phyloP scores from a whole-genome alignment of 1,139 yeast species.

The Geotrichum restrictum region DNA sequence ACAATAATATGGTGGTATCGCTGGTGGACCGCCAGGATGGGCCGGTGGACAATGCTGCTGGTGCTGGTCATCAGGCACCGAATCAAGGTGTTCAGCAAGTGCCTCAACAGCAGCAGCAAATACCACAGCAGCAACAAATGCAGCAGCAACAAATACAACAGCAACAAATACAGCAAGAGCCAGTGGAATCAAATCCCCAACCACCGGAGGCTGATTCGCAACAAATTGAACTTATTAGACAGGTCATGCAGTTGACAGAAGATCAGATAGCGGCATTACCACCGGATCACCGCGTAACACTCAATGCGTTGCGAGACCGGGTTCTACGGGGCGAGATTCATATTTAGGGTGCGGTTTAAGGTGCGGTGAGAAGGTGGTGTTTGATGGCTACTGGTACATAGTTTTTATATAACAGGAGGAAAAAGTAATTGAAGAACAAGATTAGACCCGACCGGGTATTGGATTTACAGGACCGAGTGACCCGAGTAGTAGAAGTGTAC shows the following conservation, averaged over 20 bases:
- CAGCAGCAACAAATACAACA: conserved; percentile 16
- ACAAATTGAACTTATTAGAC: conserved; percentile 44
- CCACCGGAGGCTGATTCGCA: conserved; percentile 8
- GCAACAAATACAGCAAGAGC: conserved; percentile 17
- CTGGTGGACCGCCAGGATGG: conserved; percentile 30
- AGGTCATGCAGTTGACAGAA: conserved; percentile 55
- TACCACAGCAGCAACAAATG: conserved; percentile 12
- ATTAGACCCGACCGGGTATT: too few relatives aligned
- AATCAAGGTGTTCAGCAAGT: conserved; percentile 1
- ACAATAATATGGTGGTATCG: conserved; percentile 47
- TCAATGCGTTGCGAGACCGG: conserved; percentile 30
- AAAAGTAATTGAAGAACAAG: too few relatives aligned
- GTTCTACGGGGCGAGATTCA: conserved; percentile 34
- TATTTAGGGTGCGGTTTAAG: conserved; percentile 21
- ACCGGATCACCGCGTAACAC: conserved; percentile 48
- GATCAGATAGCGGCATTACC: conserved; percentile 61
- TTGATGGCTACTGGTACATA: too few relatives aligned
- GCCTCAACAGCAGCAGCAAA: conserved; percentile 13
- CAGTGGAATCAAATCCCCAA: conserved; percentile 15
- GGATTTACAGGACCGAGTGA: too few relatives aligned
- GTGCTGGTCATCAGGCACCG: too few relatives aligned
- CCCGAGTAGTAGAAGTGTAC: too few relatives aligned
- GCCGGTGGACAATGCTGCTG: conserved; percentile 31
- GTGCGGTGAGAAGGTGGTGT: too few relatives aligned
- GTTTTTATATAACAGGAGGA: too few relatives aligned